Conservation (phyloP, 768 basidiomycete genomes). For the Coprinopsis cinerea region DNA sequence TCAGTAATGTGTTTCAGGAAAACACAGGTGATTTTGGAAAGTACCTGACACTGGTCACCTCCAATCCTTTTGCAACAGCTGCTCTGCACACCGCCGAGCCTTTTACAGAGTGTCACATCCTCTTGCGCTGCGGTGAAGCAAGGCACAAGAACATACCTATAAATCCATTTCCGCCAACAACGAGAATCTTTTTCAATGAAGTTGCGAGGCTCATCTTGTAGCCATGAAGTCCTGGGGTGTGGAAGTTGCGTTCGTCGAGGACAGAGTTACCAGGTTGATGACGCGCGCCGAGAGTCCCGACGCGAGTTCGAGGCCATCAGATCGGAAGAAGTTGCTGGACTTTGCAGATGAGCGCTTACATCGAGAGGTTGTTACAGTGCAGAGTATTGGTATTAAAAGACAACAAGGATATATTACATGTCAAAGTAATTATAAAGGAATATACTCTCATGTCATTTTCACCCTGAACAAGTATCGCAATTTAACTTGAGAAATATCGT, state of each 20-base stretch:
- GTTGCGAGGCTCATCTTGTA: conserved; percentile 3
- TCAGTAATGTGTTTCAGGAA: neutral
- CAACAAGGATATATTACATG: too few relatives aligned
- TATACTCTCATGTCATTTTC: neutral
- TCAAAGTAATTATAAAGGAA: too few relatives aligned
- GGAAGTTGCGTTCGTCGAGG: too few relatives aligned
- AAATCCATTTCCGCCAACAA: conserved; percentile 98
- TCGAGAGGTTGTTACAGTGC: too few relatives aligned
- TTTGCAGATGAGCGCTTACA: too few relatives aligned
- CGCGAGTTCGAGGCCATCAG: too few relatives aligned
- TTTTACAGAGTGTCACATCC: conserved; percentile 25
- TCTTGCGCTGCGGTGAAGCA: conserved; percentile 7
- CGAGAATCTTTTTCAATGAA: conserved; percentile 61
- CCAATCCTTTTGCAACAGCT: conserved; percentile 78
- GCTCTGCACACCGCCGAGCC: conserved; percentile 90
- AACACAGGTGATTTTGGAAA: conserved; percentile 6
- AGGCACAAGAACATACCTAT: conserved; percentile 53
- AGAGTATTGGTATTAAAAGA: too few relatives aligned
- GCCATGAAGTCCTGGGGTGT: too few relatives aligned
- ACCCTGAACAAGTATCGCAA: conserved; percentile 1
- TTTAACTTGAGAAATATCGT: conserved; percentile 3
- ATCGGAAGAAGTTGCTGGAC: too few relatives aligned
- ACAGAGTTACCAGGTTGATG: too few relatives aligned
- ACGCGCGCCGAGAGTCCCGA: too few relatives aligned
- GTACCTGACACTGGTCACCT: conserved; percentile 88